These are phyloP conservation scores for Candida sithepensis DNA, from an alignment of 805 yeast genomes.

Conservation along the genomic window DNA sequence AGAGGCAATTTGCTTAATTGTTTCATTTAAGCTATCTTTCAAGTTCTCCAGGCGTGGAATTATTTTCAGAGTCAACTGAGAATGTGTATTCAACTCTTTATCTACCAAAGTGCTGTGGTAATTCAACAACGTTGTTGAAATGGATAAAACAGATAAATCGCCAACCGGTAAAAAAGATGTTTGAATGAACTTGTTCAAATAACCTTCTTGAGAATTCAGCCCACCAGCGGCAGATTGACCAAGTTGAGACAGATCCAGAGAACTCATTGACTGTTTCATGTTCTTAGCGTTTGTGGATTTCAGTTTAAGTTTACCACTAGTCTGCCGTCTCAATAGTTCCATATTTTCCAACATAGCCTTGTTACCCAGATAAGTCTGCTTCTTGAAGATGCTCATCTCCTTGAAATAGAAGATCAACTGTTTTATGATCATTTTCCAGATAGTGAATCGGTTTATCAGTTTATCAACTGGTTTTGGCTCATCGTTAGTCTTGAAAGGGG, in stretches of 20 bases:
- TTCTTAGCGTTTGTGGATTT: conserved; percentile 18
- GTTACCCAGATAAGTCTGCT: conserved; percentile 42
- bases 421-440: conserved; percentile 54
- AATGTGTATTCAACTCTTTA: conserved; percentile 47
- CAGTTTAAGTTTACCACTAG: conserved; percentile 27
- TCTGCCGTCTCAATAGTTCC: conserved; percentile 27
- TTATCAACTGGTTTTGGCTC: conserved; percentile 44
- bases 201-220: conserved; percentile 8
- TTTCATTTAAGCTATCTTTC: conserved; percentile 48
- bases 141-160: conserved; percentile 35
- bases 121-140: conserved; percentile 29
- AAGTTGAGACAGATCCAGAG: conserved; percentile 15
- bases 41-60: conserved; percentile 55
- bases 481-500: conserved; percentile 27
- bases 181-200: conserved; percentile 45
- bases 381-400: conserved; percentile 49
- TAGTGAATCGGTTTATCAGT: conserved; percentile 49
- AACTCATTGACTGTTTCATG: conserved; percentile 21
- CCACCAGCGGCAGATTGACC: conserved; percentile 14
- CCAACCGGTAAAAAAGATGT: conserved; percentile 38
- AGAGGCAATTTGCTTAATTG: conserved; percentile 51
- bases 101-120: conserved; percentile 34
- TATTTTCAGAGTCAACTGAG: conserved; percentile 44
- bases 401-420: conserved; percentile 50
- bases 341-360: conserved; percentile 48